Evolutionary conservation across 2,329 filamentous ascomycete genomes (phyloP).

Genomic region (Xylariaceae sp.): DNA sequence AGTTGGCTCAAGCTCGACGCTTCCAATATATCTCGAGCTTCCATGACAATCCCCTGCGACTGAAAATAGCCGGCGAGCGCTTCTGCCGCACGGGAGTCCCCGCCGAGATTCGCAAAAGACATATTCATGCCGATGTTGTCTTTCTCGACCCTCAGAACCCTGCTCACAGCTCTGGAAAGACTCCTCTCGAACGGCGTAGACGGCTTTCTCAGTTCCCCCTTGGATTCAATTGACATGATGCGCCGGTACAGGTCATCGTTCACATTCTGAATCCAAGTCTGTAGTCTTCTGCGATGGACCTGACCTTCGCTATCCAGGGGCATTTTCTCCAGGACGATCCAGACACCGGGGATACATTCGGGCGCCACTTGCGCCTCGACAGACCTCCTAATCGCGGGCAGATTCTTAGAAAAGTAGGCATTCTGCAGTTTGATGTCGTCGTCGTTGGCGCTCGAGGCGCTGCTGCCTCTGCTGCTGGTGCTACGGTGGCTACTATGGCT

Average conservation of each 20-base stretch:
- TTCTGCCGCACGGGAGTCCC: constrained; percentile 37
- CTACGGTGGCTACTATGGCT: not conserved
- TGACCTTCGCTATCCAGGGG: constrained; percentile 38
- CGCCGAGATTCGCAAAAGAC: constrained; percentile 38
- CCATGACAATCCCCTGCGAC: constrained; percentile 36
- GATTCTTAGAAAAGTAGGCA: constrained; percentile 38
- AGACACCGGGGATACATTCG: constrained; percentile 40
- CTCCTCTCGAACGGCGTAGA: constrained; percentile 36
- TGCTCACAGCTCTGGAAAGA: constrained; percentile 37
- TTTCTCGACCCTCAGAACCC: constrained; percentile 35
- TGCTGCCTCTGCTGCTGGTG: not conserved
- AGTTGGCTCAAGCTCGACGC: constrained; percentile 37
- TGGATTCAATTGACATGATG: constrained; percentile 40
- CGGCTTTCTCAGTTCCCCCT: constrained; percentile 34
- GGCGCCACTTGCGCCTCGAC: constrained; percentile 35
- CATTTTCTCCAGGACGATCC: constrained; percentile 45
- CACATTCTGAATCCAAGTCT: constrained; percentile 51
- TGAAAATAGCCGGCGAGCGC: constrained; percentile 37
- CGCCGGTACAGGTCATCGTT: constrained; percentile 43
- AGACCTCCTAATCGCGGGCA: constrained; percentile 37
- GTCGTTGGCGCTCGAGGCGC: constrained; percentile 17
- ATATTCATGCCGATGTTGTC: constrained; percentile 40
- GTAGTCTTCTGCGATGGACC: constrained; percentile 41
- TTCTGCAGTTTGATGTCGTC: constrained; percentile 37
- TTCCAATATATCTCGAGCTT: constrained; percentile 35